phyloP scores from a whole-genome alignment of 768 basidiomycete species.

The Collybia mongolica region DNA sequence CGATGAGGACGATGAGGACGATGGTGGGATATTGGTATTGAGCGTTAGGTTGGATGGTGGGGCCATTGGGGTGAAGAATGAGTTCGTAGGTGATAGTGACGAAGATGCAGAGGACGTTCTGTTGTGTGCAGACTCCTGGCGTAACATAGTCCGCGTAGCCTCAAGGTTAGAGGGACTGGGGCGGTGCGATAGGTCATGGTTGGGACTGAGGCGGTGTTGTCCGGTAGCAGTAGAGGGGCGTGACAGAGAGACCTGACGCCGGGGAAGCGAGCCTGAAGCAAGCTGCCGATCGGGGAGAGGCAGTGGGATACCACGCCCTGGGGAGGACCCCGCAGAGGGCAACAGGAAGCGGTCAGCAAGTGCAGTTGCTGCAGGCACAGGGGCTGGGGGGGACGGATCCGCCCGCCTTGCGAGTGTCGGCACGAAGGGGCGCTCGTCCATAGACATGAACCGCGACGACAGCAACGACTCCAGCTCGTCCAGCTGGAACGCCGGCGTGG shows the following conservation, averaged over 20 bases:
- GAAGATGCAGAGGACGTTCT: slow-evolving; percentile 10
- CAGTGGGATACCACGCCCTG: slow-evolving; percentile 7
- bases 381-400: background rate
- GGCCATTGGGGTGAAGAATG: slow-evolving; percentile 11
- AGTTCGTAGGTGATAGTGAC: slow-evolving; percentile 15
- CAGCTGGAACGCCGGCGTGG: slow-evolving; percentile 65
- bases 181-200: slow-evolving; percentile 1
- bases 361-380: slow-evolving; percentile 11
- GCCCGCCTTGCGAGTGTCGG: slow-evolving; percentile 60
- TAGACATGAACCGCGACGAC: slow-evolving; percentile 68
- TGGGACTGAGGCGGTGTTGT: too few species aligned
- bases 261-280: background rate
- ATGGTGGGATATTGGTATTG: background rate
- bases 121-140: slow-evolving; percentile 7
- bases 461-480: slow-evolving; percentile 78
- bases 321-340: slow-evolving; percentile 19
- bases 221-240: too few species aligned
- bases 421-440: slow-evolving; percentile 67
- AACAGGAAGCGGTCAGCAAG: slow-evolving; percentile 37
- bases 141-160: slow-evolving; percentile 11
- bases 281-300: slow-evolving; percentile 10
- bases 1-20: background rate
- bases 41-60: background rate
- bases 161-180: slow-evolving; percentile 6
- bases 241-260: too few species aligned